Evolutionary conservation across 2,329 filamentous ascomycete genomes (phyloP), one percentile per base, ranked within the genome.

Genomic region (Neonectria punicea): DNA sequence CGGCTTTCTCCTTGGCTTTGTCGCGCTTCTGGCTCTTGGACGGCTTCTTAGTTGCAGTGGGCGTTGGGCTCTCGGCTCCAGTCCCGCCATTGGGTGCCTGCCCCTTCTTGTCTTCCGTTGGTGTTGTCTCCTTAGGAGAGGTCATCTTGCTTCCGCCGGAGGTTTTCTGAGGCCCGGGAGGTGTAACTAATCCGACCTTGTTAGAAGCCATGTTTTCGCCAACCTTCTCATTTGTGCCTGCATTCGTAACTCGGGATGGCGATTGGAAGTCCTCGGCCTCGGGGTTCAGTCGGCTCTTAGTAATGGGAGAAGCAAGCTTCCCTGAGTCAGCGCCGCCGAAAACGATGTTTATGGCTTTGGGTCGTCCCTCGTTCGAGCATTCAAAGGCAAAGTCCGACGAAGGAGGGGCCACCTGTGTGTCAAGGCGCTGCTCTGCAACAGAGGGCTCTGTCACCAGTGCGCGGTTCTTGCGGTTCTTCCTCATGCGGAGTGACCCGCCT

Each of bases 401-500:
- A 14, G 67, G 36, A 8, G 66, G 61, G 36, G 56, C 60, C 25
- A 53, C 53, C 13, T 60, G 54, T 4, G 41, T 53, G 16, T 66
- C 51, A 18, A 43, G 16, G n/a, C 36, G 59, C 28, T 70, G 63
- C 55, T 68, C 70, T 46, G 61, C 53, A 11, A 71, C 63, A 20
- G 58, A 57, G 44, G 72, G 50, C n/a, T 53, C 63, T 18, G 66
- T 53, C 58, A 67, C 57, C 13, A 71, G 22, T 25, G 65, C 47
- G 16, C 67, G 70, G 14, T 67, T 65, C 34, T 70, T 75, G 28
- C 77, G 75, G 53, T 73, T 73, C 65, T 79, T 79, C 3, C 67
- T 64, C 25, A 79, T 61, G 10, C 73, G 74, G 32, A 80, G 70
- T 4, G 80, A 80, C 22, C 77, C 78, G n/a, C 77, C 78, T 11